Base-by-base conservation (phyloP, 1,139 yeast species). In the Magnusiomyces tetraspermus region DNA sequence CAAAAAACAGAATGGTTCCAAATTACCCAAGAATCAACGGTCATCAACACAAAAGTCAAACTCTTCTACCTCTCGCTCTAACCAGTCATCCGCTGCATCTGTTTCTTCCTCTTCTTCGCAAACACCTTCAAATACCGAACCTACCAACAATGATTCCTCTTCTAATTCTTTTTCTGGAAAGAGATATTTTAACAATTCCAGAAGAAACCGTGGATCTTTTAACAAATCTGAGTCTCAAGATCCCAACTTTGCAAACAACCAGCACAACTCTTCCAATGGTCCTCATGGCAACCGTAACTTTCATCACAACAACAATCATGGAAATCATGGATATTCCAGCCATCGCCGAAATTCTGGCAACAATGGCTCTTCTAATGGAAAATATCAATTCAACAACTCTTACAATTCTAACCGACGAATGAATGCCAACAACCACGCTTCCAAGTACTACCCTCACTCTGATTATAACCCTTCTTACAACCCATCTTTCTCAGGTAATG, bases 251-350 rank as follows among this genome's bases (percentile, higher is more conserved):
- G 53, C 46, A 44, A 51, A n/a, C 55, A 51, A 15, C 48, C 51
- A 19, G 37, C 30, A 46, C 48, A 30, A 24, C n/a, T 26, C 49
- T 47, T 58, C 60, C 69, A 43, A 41, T 67, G 57, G 69, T 63
- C 58, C 70, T 65, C 47, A 48, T 44, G 15, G 50, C 37, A 22
- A 41, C 43, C 71, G 67, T 62, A 69, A 68, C 58, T 50, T 50
- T 46, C 6, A 28, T 11, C 33, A 6, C 11, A 6, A 28, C 33
- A 63, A 58, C 55, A 62, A 50, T 52, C 42, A 33, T 46, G 46
- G 46, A 24, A 6, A 28, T 28, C 6, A 28, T 28, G 51, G 53
- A 36, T 52, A 57, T 28, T 31, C 51, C 53, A 54, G 36, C 10
- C 53, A 57, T 26, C 36, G 51, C 53, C 55, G 36, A 21, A 41